Evolutionary conservation across 2,329 filamentous ascomycete genomes (phyloP).

Genomic region (Lachnellula cervina): DNA sequence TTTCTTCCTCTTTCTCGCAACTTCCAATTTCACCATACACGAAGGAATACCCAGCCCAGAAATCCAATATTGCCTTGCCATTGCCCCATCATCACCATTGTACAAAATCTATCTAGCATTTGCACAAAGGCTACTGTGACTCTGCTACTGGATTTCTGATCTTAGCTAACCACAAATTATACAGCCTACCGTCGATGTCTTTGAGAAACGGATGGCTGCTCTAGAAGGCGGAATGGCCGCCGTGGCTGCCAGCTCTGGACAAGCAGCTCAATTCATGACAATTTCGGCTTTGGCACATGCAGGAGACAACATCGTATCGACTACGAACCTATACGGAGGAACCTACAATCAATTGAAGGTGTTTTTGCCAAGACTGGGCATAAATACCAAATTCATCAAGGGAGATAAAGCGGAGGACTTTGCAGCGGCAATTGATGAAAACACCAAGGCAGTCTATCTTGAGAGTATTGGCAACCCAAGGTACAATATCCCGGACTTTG

Average conservation of each 20-base stretch:
- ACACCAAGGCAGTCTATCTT: conserved; percentile 86
- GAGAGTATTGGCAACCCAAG: conserved; percentile 87
- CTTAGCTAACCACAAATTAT: conserved; percentile 6
- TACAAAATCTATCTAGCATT: no score
- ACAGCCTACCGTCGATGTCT: conserved; percentile 87
- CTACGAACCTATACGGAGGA: conserved; percentile 86
- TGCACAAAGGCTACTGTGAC: background rate
- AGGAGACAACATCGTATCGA: conserved; percentile 91
- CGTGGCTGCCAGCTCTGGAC: conserved; percentile 78
- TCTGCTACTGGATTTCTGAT: background rate
- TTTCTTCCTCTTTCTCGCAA: background rate
- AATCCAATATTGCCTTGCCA: no score
- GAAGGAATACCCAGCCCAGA: no score
- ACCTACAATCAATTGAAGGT: conserved; percentile 99
- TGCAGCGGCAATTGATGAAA: conserved; percentile 78
- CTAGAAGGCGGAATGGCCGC: conserved; percentile 88
- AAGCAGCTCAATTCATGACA: conserved; percentile 88
- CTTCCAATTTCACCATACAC: background rate
- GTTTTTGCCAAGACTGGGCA: conserved; percentile 77
- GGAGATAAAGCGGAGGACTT: conserved; percentile 78
- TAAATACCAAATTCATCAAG: conserved; percentile 80
- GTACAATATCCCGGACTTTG: conserved; percentile 90
- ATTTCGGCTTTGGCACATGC: conserved; percentile 77
- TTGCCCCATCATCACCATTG: no score
- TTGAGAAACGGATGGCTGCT: conserved; percentile 94